Percentiles rank a stretch among this genome's conserved stretches.
Conservation (phyloP, 2,329 filamentous ascomycete genomes). For the Exophiala phaeomuriformis region DNA sequence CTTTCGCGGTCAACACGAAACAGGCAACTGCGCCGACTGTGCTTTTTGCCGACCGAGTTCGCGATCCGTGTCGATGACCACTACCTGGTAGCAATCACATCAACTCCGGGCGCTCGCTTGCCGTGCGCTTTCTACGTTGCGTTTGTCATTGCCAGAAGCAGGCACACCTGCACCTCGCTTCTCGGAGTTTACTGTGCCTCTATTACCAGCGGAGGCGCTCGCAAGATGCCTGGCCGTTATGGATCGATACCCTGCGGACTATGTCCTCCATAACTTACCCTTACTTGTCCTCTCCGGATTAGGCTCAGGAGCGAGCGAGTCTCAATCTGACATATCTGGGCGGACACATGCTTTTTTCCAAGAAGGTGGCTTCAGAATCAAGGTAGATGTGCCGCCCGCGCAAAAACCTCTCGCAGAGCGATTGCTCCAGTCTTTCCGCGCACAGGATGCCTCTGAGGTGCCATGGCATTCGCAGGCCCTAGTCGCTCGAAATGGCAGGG, state of each 20-base stretch:
- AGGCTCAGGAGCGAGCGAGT: conserved; percentile 34
- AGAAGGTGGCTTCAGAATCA: conserved; percentile 55
- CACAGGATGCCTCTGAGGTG: conserved; percentile 55
- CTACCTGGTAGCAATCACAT: no score
- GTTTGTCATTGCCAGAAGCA: no score
- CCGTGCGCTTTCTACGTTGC: no score
- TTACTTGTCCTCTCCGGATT: conserved; percentile 77
- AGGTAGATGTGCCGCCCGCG: conserved; percentile 63
- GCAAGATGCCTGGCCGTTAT: conserved; percentile 29
- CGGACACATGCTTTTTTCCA: conserved; percentile 45
- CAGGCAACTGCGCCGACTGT: no score
- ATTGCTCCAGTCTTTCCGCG: conserved; percentile 59
- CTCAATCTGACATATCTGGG: conserved; percentile 29
- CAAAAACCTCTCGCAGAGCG: conserved; percentile 57
- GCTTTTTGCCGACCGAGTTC: no score
- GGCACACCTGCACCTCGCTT: no score
- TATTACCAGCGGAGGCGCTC: neutral
- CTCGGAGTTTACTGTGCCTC: no score
- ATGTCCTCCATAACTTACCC: conserved; percentile 80
- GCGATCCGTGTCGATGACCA: no score
- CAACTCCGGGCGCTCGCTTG: no score
- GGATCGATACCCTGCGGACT: conserved; percentile 52
- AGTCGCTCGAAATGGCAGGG: conserved; percentile 43
- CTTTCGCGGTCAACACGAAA: no score
- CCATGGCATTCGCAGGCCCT: conserved; percentile 60